Evolutionary conservation across 2,329 filamentous ascomycete genomes (phyloP).

Genomic region (Aspergillus persii): DNA sequence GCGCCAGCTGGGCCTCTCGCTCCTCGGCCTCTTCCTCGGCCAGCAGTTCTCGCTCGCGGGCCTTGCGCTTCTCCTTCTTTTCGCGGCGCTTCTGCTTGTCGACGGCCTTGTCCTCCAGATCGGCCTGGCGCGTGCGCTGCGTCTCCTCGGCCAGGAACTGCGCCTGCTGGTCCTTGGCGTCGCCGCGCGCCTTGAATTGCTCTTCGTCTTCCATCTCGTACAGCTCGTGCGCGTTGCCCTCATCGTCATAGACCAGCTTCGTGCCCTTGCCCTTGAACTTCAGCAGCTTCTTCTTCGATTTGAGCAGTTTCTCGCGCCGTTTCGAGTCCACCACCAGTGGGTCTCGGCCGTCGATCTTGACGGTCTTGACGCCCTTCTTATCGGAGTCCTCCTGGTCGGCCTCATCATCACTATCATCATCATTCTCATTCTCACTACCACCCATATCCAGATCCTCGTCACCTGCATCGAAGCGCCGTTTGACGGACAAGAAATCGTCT

Average conservation of each 20-base stretch:
- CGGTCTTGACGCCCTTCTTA: conserved; percentile 42
- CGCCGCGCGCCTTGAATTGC: conserved; percentile 71
- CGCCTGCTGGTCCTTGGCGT: conserved; percentile 71
- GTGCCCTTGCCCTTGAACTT: conserved; percentile 85
- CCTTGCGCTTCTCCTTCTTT: conserved; percentile 48
- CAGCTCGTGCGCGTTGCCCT: conserved; percentile 77
- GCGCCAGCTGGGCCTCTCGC: conserved; percentile 30
- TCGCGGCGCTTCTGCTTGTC: conserved; percentile 68
- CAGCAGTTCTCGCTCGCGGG: conserved; percentile 37
- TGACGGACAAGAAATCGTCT: conserved; percentile 82
- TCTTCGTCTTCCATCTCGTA: conserved; percentile 88
- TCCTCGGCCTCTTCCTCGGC: conserved; percentile 32
- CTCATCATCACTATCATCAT: too few species aligned
- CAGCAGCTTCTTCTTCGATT: conserved; percentile 89
- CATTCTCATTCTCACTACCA: conserved; percentile 27
- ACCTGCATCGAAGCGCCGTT: conserved; percentile 75
- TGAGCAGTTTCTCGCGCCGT: conserved; percentile 89
- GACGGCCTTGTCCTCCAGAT: conserved; percentile 77
- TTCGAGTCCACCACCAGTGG: conserved; percentile 88
- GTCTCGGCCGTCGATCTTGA: conserved; percentile 59
- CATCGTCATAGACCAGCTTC: conserved; percentile 88
- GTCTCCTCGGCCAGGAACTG: conserved; percentile 76
- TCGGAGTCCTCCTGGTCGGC: conserved; percentile 36
- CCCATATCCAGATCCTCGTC: conserved; percentile 52
- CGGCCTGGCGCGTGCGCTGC: conserved; percentile 68